These are phyloP conservation scores for Dictyostelium citrinum DNA, from an alignment of 78 protist genomes.

Conservation along the genomic window DNA sequence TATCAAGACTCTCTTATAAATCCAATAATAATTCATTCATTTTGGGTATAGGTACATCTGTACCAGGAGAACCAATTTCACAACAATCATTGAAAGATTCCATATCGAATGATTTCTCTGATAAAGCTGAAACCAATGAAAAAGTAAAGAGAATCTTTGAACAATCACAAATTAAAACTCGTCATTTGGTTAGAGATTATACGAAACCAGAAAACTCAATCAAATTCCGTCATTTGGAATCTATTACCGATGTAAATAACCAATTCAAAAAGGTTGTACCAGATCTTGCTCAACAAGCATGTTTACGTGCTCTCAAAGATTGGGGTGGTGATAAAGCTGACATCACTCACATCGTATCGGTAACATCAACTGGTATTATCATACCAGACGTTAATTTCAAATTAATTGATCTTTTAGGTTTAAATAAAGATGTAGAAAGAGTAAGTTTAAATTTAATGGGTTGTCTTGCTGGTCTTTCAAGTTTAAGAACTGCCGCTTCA, in stretches of 20 bases:
- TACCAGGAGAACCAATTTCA: constrained; percentile 28
- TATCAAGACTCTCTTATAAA: not conserved
- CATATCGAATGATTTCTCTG: constrained; percentile 41
- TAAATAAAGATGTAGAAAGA: constrained; percentile 34
- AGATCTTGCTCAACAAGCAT: not conserved
- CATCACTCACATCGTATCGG: constrained; percentile 44
- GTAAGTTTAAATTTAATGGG: constrained; percentile 48
- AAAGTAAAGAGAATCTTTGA: constrained; percentile 38
- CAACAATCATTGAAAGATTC: constrained; percentile 5
- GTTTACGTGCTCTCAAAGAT: constrained; percentile 33
- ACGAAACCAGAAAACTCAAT: constrained; percentile 24
- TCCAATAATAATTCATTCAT: constrained; percentile 31
- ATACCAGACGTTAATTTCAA: constrained; percentile 56
- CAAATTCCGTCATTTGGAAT: not conserved
- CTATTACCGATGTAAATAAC: constrained; percentile 25
- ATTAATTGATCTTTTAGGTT: constrained; percentile 16
- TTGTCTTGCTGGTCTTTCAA: constrained; percentile 60
- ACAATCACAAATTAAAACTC: constrained; percentile 45
- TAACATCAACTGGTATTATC: constrained; percentile 45
- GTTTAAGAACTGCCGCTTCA: constrained; percentile 3
- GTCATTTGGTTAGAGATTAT: constrained; percentile 30
- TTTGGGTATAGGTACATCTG: constrained; percentile 41
- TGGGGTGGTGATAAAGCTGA: constrained; percentile 57
- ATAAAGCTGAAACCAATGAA: constrained; percentile 1
- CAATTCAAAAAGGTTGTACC: not conserved